A percentile compares a stretch with the other conserved stretches of the same genome.
phyloP scores from a whole-genome alignment of 371 early-diverging fungal species.

The Mucor indicus region DNA sequence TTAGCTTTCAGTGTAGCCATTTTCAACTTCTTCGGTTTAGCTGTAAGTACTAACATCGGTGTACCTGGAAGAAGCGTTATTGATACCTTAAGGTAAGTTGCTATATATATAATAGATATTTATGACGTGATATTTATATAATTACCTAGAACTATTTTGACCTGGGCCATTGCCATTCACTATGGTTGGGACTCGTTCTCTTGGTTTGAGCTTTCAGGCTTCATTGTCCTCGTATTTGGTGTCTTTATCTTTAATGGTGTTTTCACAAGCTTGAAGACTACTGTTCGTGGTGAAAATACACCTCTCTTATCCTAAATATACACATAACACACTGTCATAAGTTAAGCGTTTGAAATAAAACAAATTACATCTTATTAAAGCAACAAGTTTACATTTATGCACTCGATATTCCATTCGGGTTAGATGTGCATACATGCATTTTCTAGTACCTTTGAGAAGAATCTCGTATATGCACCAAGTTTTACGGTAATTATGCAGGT shows the following conservation, averaged over 20 bases:
- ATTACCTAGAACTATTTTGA: conserved; percentile 40
- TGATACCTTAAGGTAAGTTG: conserved; percentile 44
- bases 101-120: too few relatives aligned
- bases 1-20: conserved; percentile 40
- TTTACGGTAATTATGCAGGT: too few relatives aligned
- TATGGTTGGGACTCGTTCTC: conserved; percentile 43
- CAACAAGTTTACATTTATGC: too few relatives aligned
- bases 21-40: conserved; percentile 47
- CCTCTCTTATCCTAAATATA: conserved; percentile 33
- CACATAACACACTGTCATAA: too few relatives aligned
- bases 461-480: too few relatives aligned
- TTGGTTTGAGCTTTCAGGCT: conserved; percentile 38
- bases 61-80: conserved; percentile 43
- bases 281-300: too few relatives aligned
- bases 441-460: too few relatives aligned
- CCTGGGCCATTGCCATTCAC: conserved; percentile 41
- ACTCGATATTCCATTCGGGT: too few relatives aligned
- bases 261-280: conserved; percentile 26
- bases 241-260: conserved; percentile 45
- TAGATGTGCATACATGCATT: too few relatives aligned
- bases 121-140: too few relatives aligned
- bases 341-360: too few relatives aligned
- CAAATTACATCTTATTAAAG: too few relatives aligned
- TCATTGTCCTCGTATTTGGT: conserved; percentile 29
- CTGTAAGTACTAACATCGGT: conserved; percentile 36